Evolutionary conservation across 495 filamentous ascomycete genomes (phyloP).

Genomic region (Entonaema liquescens): DNA sequence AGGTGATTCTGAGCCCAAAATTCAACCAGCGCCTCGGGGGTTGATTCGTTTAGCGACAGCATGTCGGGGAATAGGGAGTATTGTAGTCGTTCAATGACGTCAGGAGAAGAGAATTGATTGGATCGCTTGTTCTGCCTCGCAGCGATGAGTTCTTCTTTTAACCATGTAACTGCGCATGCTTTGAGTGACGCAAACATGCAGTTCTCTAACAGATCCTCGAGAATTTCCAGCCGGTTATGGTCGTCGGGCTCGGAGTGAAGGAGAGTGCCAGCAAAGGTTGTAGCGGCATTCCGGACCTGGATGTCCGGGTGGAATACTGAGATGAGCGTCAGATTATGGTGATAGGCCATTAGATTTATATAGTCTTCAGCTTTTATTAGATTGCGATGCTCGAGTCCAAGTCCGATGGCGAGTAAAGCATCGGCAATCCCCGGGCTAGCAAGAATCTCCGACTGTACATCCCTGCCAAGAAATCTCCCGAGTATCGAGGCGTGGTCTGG

Average conservation of each 20-base stretch:
- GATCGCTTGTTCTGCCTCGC: slow-evolving; percentile 43
- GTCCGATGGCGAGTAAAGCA: slow-evolving; percentile 59
- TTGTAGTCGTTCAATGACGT: slow-evolving; percentile 56
- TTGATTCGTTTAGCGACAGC: slow-evolving; percentile 41
- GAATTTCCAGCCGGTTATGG: slow-evolving; percentile 73
- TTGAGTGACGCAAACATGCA: slow-evolving; percentile 80
- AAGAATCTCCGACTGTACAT: slow-evolving; percentile 50
- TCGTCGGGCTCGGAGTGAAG: slow-evolving; percentile 81
- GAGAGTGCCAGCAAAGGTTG: slow-evolving; percentile 73
- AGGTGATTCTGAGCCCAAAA: slow-evolving; percentile 50
- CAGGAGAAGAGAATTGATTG: slow-evolving; percentile 68
- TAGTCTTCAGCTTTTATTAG: slow-evolving; percentile 38
- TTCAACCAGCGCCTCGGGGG: slow-evolving; percentile 38
- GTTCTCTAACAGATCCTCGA: slow-evolving; percentile 82
- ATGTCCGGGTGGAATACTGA: slow-evolving; percentile 74
- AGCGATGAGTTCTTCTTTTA: slow-evolving; percentile 81
- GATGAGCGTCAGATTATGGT: slow-evolving; percentile 69
- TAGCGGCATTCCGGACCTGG: slow-evolving; percentile 74
- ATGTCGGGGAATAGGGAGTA: slow-evolving; percentile 57
- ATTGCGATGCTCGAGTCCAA: slow-evolving; percentile 57
- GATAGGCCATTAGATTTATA: slow-evolving; percentile 60
- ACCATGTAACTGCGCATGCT: slow-evolving; percentile 83
- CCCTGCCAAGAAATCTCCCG: slow-evolving; percentile 64
- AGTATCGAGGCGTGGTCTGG: slow-evolving; percentile 70
- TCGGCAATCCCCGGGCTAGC: slow-evolving; percentile 54